Percentiles rank a stretch among this genome's conserved stretches.
These are phyloP conservation scores for Scheffersomyces titani DNA, from an alignment of 1,139 yeast species.

Conservation along the genomic window DNA sequence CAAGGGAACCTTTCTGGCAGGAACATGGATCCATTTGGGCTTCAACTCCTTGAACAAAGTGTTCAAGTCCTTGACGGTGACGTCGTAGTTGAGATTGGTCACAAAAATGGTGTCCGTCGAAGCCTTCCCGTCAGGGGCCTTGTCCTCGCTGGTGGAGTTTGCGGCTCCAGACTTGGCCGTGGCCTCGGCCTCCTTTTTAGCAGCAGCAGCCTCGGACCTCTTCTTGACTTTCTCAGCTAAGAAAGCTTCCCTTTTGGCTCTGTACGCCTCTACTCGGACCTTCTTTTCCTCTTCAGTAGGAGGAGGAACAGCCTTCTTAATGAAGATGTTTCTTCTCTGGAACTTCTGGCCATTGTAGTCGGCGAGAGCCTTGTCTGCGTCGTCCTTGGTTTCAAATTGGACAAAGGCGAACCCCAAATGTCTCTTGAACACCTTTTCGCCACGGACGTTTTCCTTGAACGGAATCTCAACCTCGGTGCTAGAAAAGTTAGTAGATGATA, in stretches of 20 bases:
- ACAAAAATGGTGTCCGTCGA: slow-evolving; percentile 59
- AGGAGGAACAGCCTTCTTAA: slow-evolving; percentile 54
- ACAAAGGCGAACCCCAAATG: slow-evolving; percentile 58
- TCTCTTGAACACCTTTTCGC: slow-evolving; percentile 34
- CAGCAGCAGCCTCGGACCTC: slow-evolving; percentile 15
- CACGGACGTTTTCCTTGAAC: slow-evolving; percentile 33
- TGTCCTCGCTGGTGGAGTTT: slow-evolving; percentile 15
- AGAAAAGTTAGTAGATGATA: not conserved
- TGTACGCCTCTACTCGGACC: slow-evolving; percentile 37
- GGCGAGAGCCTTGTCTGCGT: slow-evolving; percentile 51
- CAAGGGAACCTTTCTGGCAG: slow-evolving; percentile 47
- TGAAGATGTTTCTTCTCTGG: slow-evolving; percentile 48
- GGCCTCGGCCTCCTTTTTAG: slow-evolving; percentile 20
- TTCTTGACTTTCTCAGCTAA: slow-evolving; percentile 27
- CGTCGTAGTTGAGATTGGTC: slow-evolving; percentile 56
- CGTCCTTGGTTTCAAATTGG: slow-evolving; percentile 44
- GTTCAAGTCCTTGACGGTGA: slow-evolving; percentile 44
- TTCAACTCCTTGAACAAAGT: slow-evolving; percentile 47
- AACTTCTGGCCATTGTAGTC: slow-evolving; percentile 45
- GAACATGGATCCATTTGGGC: slow-evolving; percentile 60
- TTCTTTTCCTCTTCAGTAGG: slow-evolving; percentile 51
- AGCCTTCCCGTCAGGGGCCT: slow-evolving; percentile 49
- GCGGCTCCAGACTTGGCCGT: slow-evolving; percentile 9
- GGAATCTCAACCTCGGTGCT: slow-evolving; percentile 42
- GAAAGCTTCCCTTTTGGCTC: slow-evolving; percentile 29